phyloP scores from a whole-genome alignment of 2,329 filamentous ascomycete genomes.

The Phyllosticta citrichinensis region DNA sequence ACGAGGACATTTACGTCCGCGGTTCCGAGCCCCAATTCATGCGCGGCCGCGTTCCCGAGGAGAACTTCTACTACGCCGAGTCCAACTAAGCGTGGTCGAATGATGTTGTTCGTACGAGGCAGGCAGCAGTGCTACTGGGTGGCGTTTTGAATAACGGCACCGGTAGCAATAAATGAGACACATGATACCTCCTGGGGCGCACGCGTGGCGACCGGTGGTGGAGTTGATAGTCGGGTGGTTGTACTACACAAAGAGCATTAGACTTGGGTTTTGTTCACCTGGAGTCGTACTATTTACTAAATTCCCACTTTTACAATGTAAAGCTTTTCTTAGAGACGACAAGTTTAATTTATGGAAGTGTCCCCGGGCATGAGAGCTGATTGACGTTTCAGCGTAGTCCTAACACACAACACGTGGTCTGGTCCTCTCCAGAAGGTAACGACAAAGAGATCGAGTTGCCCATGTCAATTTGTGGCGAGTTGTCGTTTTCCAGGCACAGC shows the following conservation, averaged over 20 bases:
- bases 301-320: constrained; percentile 2
- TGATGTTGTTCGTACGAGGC: background rate
- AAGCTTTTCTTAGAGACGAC: background rate
- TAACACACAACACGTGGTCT: too few relatives aligned
- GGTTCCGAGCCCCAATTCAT: constrained; percentile 83
- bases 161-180: background rate
- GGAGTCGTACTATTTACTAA: constrained; percentile 4
- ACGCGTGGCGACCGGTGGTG: background rate
- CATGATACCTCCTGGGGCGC: background rate
- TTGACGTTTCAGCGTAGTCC: too few relatives aligned
- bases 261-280: constrained; percentile 6
- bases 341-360: background rate
- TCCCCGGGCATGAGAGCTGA: too few relatives aligned
- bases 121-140: background rate
- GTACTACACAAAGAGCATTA: constrained; percentile 4
- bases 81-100: constrained; percentile 2
- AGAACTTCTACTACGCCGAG: constrained; percentile 69
- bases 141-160: background rate
- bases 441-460: too few relatives aligned
- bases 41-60: constrained; percentile 77
- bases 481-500: too few relatives aligned
- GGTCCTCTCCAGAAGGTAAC: too few relatives aligned
- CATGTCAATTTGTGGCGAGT: too few relatives aligned
- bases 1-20: constrained; percentile 89
- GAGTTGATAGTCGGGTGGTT: constrained; percentile 1